Base-by-base conservation (phyloP, 2,329 filamentous ascomycete genomes). In the Talaromyces sp. region DNA sequence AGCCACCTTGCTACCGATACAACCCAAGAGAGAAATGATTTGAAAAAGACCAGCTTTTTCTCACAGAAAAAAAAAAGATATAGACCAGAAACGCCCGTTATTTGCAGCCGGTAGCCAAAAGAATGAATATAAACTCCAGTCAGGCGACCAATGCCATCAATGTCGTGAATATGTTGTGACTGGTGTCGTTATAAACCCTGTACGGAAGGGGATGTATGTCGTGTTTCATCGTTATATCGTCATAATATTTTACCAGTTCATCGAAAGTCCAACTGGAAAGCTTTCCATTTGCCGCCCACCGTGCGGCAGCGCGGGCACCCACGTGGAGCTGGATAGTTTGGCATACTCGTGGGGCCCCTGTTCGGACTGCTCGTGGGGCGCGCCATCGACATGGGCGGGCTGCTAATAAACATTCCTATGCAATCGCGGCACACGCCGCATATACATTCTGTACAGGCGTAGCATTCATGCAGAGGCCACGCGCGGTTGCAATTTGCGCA, bases 391-490 rank as follows among this genome's bases (percentile, higher is more conserved):
- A 73, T 68, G 0, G 77, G 72, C 23, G 78, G 76, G 63, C 76
- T 77, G 64, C 73, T 71, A 57, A 79, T 75, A 66, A 79, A 78
- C 72, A 76, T 72, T 59, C 72, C 70, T 62, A 97, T 92, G 70
- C 94, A 98, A 63, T 92, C 87, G 65, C 89, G 87, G 75, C 95
- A 98, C 56, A 98, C 84, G 16, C 93, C 94, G 73, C 92, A 96
- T 65, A 98, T 96, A 75, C 95, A 98, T 75, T 97, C 93, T 1
- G 93, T 96, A 75, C 94, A 98, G 27, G 94, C 94, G 72, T 92
- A 97, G 36, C 91, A 95, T 69, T 94, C 90, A 70, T 87, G 89
- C 30, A 98, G 80, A 10, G 88, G 80, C 57, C 89, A 93, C 18
- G 92, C 82, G 42, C 89, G 86, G 66, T 91, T 87, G 72, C 94